phyloP scores from a whole-genome alignment of 1,139 yeast genomes.

The Citeromyces hawaiiensis region DNA sequence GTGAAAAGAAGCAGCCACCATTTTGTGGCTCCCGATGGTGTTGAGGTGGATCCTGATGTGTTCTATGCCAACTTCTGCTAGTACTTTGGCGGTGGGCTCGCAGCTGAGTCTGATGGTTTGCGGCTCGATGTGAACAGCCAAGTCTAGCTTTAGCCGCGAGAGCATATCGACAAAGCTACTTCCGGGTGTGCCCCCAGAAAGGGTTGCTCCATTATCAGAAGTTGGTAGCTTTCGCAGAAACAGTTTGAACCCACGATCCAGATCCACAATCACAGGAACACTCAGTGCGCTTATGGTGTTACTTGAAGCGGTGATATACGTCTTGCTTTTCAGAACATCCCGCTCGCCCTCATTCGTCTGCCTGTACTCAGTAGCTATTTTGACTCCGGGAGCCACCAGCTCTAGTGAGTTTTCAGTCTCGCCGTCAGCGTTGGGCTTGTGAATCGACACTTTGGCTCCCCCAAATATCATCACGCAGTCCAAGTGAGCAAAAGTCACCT shows the following conservation, averaged over 20 bases:
- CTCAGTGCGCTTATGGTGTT: slow-evolving; percentile 61
- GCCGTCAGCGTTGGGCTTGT: slow-evolving; percentile 28
- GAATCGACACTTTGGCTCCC: slow-evolving; percentile 53
- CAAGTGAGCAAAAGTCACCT: slow-evolving; percentile 12
- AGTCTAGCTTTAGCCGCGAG: slow-evolving; percentile 37
- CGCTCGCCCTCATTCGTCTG: slow-evolving; percentile 18
- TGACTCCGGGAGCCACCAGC: slow-evolving; percentile 69
- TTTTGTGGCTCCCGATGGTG: slow-evolving; percentile 28
- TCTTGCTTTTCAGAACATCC: slow-evolving; percentile 37
- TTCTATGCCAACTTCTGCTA: slow-evolving; percentile 67
- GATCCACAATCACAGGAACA: slow-evolving; percentile 62
- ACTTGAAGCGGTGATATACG: slow-evolving; percentile 57
- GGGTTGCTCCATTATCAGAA: not conserved
- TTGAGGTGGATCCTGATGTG: slow-evolving; percentile 47
- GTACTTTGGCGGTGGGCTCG: slow-evolving; percentile 88
- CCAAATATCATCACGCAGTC: slow-evolving; percentile 46
- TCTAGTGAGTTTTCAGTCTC: slow-evolving; percentile 35
- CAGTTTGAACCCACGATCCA: slow-evolving; percentile 29
- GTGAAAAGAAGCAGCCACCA: slow-evolving; percentile 28
- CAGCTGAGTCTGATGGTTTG: slow-evolving; percentile 75
- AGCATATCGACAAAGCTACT: slow-evolving; percentile 6
- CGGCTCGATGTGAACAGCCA: slow-evolving; percentile 52
- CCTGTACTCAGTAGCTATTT: slow-evolving; percentile 33
- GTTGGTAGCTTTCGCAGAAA: slow-evolving; percentile 18
- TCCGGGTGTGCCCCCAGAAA: too few relatives aligned